Evolutionary conservation across 805 yeast species (phyloP).

Genomic region (Yamadazyma tumulicola): DNA sequence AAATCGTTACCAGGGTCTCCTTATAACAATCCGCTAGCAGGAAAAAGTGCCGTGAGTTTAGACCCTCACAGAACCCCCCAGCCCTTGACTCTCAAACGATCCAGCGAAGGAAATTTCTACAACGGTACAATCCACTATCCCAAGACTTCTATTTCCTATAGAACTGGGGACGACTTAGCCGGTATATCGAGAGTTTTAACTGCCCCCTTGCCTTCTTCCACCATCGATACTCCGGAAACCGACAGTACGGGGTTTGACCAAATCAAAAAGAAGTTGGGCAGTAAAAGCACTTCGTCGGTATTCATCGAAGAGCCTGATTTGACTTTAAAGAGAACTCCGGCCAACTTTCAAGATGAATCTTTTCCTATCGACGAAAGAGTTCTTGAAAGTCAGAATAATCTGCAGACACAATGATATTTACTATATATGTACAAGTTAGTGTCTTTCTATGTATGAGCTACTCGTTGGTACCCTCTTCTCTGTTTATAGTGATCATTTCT

Average conservation of each 20-base stretch:
- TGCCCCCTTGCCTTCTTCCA: conserved; percentile 2
- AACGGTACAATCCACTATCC: conserved; percentile 1
- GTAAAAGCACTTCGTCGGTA: not conserved
- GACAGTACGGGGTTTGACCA: conserved; percentile 8
- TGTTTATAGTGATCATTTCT: conserved; percentile 15
- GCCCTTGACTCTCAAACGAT: not conserved
- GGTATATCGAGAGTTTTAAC: not conserved
- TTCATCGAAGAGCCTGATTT: conserved; percentile 2
- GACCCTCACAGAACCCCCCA: too few species aligned
- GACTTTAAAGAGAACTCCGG: conserved; percentile 4
- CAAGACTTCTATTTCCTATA: conserved; percentile 1
- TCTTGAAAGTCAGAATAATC: not conserved
- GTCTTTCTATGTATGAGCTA: too few species aligned
- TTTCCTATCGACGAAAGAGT: not conserved
- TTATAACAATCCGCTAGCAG: too few species aligned
- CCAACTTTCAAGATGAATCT: too few species aligned
- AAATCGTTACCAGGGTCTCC: too few species aligned
- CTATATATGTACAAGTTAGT: too few species aligned
- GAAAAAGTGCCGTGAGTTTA: too few species aligned
- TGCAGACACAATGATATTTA: too few species aligned
- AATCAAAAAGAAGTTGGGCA: conserved; percentile 3
- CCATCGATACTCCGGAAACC: too few species aligned
- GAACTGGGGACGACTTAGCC: not conserved
- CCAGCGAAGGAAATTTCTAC: too few species aligned
- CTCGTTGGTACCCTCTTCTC: conserved; percentile 1